Percentiles rank a stretch among this genome's conserved stretches.
Conservation (phyloP, 2,329 filamentous ascomycete species). For the Diplodia seriata region DNA sequence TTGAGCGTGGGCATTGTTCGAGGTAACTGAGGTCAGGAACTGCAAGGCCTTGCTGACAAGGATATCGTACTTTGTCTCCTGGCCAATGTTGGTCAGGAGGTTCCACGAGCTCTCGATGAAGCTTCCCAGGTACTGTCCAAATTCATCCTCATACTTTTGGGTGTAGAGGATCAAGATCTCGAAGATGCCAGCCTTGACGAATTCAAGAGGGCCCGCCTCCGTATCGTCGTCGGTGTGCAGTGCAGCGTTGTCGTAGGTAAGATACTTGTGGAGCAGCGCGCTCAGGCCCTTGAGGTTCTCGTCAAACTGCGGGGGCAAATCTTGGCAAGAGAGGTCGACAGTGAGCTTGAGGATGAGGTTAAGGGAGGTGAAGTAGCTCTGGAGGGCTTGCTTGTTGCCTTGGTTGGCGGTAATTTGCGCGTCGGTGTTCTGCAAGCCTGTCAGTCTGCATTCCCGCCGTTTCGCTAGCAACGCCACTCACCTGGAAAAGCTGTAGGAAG, state of each 20-base stretch:
- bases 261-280: slow-evolving; percentile 85
- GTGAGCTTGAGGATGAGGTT: slow-evolving; percentile 90
- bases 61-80: slow-evolving; percentile 91
- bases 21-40: slow-evolving; percentile 89
- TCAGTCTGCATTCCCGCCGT: not conserved
- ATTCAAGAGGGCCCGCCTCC: slow-evolving; percentile 83
- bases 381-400: slow-evolving; percentile 75
- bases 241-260: slow-evolving; percentile 84
- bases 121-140: slow-evolving; percentile 76
- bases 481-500: slow-evolving; percentile 80
- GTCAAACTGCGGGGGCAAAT: slow-evolving; percentile 93
- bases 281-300: slow-evolving; percentile 81
- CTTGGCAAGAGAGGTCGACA: slow-evolving; percentile 96
- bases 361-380: slow-evolving; percentile 81
- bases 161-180: slow-evolving; percentile 88
- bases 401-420: slow-evolving; percentile 74
- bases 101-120: slow-evolving; percentile 94
- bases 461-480: slow-evolving; percentile 49
- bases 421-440: slow-evolving; percentile 65
- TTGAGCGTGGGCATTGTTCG: slow-evolving; percentile 76
- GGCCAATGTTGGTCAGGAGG: slow-evolving; percentile 82
- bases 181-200: slow-evolving; percentile 91
- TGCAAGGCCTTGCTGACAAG: slow-evolving; percentile 93
- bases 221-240: slow-evolving; percentile 87
- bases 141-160: slow-evolving; percentile 94